These are phyloP conservation scores for Teratosphaeria destructans DNA, from an alignment of 2,329 filamentous ascomycete genomes.

Conservation along the genomic window DNA sequence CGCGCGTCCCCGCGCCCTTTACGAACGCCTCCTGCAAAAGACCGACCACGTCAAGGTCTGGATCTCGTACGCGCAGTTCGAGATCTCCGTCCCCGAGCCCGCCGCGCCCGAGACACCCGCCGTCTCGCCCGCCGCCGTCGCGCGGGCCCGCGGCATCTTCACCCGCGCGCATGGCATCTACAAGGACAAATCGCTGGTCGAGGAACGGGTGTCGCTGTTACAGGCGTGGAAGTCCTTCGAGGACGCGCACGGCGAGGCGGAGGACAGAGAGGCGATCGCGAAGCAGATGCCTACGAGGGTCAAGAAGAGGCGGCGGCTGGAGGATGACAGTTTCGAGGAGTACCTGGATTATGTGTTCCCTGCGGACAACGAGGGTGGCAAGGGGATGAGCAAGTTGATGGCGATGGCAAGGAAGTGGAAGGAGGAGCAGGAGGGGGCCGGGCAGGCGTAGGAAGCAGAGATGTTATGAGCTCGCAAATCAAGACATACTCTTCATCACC, in stretches of 20 bases:
- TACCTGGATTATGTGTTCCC: slow-evolving; percentile 97
- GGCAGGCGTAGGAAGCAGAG: not conserved
- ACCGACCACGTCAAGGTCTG: slow-evolving; percentile 99
- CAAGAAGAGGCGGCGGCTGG: slow-evolving; percentile 84
- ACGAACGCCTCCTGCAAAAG: slow-evolving; percentile 84
- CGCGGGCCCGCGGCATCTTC: slow-evolving; percentile 72
- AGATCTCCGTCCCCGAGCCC: slow-evolving; percentile 81
- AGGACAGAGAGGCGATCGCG: slow-evolving; percentile 72
- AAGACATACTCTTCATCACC: too few species aligned
- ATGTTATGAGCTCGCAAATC: too few species aligned
- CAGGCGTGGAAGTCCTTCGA: slow-evolving; percentile 92
- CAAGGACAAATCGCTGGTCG: slow-evolving; percentile 82
- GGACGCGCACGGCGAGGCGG: slow-evolving; percentile 63
- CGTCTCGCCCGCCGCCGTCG: slow-evolving; percentile 59
- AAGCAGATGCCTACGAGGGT: slow-evolving; percentile 88
- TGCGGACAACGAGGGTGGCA: slow-evolving; percentile 66
- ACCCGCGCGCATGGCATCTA: slow-evolving; percentile 74
- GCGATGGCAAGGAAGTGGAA: slow-evolving; percentile 80
- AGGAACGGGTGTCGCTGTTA: slow-evolving; percentile 85
- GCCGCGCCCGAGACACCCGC: slow-evolving; percentile 47
- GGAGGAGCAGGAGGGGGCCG: slow-evolving; percentile 33
- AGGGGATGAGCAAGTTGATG: slow-evolving; percentile 74
- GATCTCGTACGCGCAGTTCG: slow-evolving; percentile 97
- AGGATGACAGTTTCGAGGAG: slow-evolving; percentile 91
- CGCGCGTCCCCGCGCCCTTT: slow-evolving; percentile 67